Conservation (phyloP, 805 yeast genomes). For the Candida tammaniensis region DNA sequence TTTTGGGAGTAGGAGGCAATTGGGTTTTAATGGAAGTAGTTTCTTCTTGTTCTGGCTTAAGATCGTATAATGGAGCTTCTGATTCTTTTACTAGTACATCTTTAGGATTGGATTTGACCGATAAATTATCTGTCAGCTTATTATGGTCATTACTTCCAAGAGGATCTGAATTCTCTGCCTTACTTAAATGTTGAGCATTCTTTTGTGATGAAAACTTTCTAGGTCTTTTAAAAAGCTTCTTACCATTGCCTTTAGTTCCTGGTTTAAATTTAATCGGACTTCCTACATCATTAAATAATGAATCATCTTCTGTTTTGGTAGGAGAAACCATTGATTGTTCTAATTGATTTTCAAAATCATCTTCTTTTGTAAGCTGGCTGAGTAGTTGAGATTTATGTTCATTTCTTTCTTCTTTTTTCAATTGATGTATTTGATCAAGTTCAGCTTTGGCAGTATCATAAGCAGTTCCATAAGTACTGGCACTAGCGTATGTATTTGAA, state of each 20-base stretch:
- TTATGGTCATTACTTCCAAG: conserved; percentile 17
- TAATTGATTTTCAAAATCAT: conserved; percentile 24
- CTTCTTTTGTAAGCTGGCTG: conserved; percentile 42
- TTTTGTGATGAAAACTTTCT: conserved; percentile 27
- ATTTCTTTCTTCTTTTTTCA: conserved; percentile 33
- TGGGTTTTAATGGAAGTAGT: not conserved
- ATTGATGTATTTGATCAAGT: conserved; percentile 24
- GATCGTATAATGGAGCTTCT: conserved; percentile 54
- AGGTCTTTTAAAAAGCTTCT: conserved; percentile 27
- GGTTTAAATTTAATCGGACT: conserved; percentile 12
- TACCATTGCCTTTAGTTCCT: conserved; percentile 11
- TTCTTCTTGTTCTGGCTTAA: conserved; percentile 15
- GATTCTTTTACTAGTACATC: conserved; percentile 42
- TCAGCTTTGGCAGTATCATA: conserved; percentile 14
- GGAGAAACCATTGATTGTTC: conserved; percentile 35
- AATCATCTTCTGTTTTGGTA: conserved; percentile 18
- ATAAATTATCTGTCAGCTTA: conserved; percentile 15
- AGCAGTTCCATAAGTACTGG: conserved; percentile 5
- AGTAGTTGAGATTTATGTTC: conserved; percentile 33
- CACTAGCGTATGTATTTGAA: not conserved
- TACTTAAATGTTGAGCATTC: conserved; percentile 27
- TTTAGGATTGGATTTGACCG: conserved; percentile 19
- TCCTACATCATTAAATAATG: conserved; percentile 31
- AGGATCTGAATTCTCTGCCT: conserved; percentile 21
- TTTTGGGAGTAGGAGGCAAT: conserved; percentile 7